Conservation (phyloP, 106 monocot genomes). For the Hemerocallis citrina region DNA sequence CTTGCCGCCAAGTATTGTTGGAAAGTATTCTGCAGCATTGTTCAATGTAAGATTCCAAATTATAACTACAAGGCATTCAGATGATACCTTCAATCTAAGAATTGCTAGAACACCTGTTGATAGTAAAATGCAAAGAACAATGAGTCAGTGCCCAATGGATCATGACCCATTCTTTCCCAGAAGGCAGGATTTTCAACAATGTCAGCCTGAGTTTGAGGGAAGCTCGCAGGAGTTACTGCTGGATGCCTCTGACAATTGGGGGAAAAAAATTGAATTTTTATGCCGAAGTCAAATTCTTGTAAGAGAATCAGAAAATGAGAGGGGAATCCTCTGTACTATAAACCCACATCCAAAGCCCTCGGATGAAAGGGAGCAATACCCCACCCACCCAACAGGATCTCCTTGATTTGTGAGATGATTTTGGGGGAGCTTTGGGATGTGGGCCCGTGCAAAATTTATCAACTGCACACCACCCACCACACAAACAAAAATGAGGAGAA, state of each 20-base stretch:
- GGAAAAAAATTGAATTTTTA: background rate
- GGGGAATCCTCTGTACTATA: background rate
- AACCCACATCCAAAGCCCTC: background rate
- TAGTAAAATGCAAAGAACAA: constrained; percentile 98
- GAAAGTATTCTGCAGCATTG: constrained; percentile 71
- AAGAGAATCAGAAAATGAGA: background rate
- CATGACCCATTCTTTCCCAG: constrained; percentile 78
- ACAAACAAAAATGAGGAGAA: background rate
- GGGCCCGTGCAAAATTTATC: no score
- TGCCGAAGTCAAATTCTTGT: background rate
- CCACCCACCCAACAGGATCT: no score
- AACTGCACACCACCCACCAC: no score
- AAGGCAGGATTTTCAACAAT: constrained; percentile 84
- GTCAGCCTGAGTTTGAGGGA: constrained; percentile 71
- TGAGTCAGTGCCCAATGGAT: constrained; percentile 57
- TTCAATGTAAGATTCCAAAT: constrained; percentile 2
- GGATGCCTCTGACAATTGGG: constrained; percentile 65
- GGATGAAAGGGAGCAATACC: no score
- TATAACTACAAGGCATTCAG: background rate
- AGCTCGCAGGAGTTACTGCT: constrained; percentile 78
- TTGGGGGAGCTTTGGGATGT: no score
- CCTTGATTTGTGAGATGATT: no score
- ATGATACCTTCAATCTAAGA: background rate
- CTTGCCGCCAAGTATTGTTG: constrained; percentile 94
- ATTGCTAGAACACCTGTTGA: constrained; percentile 54